phyloP scores from a whole-genome alignment of 805 yeast species.

The Saccharomycopsis sp. region DNA sequence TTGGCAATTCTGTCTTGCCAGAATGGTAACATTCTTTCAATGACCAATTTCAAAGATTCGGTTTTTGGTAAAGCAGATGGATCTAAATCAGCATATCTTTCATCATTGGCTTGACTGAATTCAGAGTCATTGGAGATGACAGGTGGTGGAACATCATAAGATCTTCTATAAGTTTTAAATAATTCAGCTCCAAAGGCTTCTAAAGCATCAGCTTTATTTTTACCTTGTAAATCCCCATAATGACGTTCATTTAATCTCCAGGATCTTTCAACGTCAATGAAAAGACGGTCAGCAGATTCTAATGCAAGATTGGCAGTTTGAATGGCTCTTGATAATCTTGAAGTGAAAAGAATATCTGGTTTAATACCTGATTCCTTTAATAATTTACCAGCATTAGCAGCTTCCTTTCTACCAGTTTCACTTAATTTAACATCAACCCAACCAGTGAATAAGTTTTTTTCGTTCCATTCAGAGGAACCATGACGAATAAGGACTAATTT shows the following conservation, averaged over 20 bases:
- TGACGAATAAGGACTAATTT: constrained; percentile 91
- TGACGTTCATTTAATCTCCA: constrained; percentile 99
- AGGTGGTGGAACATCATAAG: constrained; percentile 96
- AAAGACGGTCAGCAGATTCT: constrained; percentile 78
- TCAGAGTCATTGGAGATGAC: constrained; percentile 63
- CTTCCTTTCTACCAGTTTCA: constrained; percentile 80
- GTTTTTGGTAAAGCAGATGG: constrained; percentile 85
- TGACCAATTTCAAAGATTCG: constrained; percentile 89
- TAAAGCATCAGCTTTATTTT: constrained; percentile 91
- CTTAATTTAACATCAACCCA: constrained; percentile 94
- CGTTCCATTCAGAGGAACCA: constrained; percentile 99
- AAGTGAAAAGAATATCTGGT: constrained; percentile 87
- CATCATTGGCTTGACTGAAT: constrained; percentile 79
- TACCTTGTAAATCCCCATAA: constrained; percentile 98
- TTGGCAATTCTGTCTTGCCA: constrained; percentile 88
- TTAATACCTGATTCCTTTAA: constrained; percentile 74
- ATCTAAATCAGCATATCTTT: constrained; percentile 75
- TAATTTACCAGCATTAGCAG: constrained; percentile 86
- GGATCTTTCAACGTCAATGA: constrained; percentile 85
- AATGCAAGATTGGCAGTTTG: constrained; percentile 95
- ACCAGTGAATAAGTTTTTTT: constrained; percentile 95
- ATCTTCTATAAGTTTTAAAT: constrained; percentile 97
- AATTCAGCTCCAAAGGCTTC: constrained; percentile 82
- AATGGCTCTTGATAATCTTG: constrained; percentile 87
- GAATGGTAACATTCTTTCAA: constrained; percentile 94